phyloP scores from a whole-genome alignment of 192 early-diverging fungal genomes.

The Anaeromyces robustus region DNA sequence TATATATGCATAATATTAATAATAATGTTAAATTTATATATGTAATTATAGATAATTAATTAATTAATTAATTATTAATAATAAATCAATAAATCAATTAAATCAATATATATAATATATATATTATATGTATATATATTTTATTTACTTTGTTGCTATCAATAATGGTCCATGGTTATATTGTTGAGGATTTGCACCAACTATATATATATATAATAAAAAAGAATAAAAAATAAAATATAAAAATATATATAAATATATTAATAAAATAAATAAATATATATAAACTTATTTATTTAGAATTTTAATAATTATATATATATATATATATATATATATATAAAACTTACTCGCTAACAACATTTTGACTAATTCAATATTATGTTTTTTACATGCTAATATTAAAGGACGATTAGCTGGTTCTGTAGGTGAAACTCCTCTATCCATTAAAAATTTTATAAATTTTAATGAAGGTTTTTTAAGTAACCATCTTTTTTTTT shows the following conservation, averaged over 20 bases:
- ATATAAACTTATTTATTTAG: no score
- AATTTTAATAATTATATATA: slow-evolving; percentile 41
- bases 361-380: slow-evolving; percentile 15
- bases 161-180: neutral
- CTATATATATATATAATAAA: slow-evolving; percentile 9
- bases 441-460: neutral
- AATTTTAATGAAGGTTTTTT: neutral
- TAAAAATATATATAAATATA: no score
- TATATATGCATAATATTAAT: no score
- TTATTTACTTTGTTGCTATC: neutral
- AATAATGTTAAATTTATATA: no score
- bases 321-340: slow-evolving; percentile 16
- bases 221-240: no score
- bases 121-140: no score
- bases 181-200: neutral
- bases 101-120: no score
- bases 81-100: no score
- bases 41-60: no score
- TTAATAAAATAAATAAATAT: no score
- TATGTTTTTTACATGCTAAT: slow-evolving; percentile 9
- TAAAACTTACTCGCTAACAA: slow-evolving; percentile 28
- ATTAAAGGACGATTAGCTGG: neutral
- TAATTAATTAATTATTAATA: no score
- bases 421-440: neutral
- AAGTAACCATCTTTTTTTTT: neutral